phyloP scores from a whole-genome alignment of 805 yeast genomes.

The Myxozyma lipomycoides region DNA sequence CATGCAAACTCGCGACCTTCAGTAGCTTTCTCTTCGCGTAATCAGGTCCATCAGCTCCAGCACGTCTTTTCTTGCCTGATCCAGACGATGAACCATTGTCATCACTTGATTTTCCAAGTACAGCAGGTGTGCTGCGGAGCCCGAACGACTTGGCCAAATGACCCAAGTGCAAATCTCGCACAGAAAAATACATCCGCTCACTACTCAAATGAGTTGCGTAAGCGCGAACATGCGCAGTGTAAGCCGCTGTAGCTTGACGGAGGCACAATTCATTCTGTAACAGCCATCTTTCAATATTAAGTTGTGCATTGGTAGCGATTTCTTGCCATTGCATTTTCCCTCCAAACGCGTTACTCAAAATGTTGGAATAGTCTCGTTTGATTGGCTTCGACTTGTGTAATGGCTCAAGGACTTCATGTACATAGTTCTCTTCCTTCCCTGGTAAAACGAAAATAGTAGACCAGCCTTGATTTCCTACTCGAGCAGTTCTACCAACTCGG shows the following conservation, averaged over 20 bases:
- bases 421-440: conserved; percentile 81
- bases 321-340: conserved; percentile 66
- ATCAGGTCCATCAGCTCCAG: conserved; percentile 49
- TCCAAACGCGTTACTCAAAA: conserved; percentile 39
- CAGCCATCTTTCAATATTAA: conserved; percentile 83
- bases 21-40: conserved; percentile 71
- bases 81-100: conserved; percentile 38
- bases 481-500: conserved; percentile 95
- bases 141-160: conserved; percentile 95
- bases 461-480: conserved; percentile 86
- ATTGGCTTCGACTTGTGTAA: conserved; percentile 55
- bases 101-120: conserved; percentile 47
- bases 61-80: conserved; percentile 32
- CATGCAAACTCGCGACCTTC: conserved; percentile 67
- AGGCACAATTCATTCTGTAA: conserved; percentile 58
- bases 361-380: conserved; percentile 43
- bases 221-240: conserved; percentile 86
- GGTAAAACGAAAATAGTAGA: conserved; percentile 80
- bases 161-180: conserved; percentile 82
- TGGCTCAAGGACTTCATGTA: conserved; percentile 52
- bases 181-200: conserved; percentile 77
- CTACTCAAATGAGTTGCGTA: conserved; percentile 87
- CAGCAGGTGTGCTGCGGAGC: conserved; percentile 82
- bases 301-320: conserved; percentile 94
- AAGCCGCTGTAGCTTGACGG: conserved; percentile 71